Conservation (phyloP, 1,284 basidiomycete species). For the Microbotryum violaceum region DNA sequence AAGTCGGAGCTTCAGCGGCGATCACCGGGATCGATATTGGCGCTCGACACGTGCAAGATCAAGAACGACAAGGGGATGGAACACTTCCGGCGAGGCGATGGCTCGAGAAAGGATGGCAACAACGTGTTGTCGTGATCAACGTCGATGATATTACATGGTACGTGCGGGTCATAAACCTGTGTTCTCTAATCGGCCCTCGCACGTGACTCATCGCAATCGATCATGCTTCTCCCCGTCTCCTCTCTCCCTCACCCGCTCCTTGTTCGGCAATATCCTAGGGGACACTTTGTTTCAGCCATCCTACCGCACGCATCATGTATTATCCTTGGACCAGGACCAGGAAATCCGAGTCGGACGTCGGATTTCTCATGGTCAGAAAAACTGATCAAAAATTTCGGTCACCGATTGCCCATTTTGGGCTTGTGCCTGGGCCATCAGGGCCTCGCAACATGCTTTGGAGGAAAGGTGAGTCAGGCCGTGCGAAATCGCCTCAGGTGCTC, state of each 20-base stretch:
- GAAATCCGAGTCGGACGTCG: conserved; percentile 56
- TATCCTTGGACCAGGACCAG: conserved; percentile 70
- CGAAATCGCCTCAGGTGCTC: conserved; percentile 7
- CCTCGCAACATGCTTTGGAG: conserved; percentile 70
- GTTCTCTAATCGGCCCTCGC: no score
- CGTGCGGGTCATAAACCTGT: neutral
- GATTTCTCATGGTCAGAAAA: conserved; percentile 62
- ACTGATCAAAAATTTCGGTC: conserved; percentile 56
- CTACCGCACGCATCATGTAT: conserved; percentile 59
- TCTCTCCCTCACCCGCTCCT: neutral
- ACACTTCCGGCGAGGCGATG: conserved; percentile 50
- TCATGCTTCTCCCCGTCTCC: no score
- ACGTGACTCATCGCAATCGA: no score
- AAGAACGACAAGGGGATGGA: neutral
- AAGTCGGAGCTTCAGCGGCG: neutral
- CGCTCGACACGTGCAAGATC: neutral
- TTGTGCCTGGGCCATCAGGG: conserved; percentile 92
- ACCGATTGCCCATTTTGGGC: conserved; percentile 64
- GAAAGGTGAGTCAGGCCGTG: conserved; percentile 46
- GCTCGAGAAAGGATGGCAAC: conserved; percentile 13
- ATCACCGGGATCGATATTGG: neutral
- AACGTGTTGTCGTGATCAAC: conserved; percentile 57
- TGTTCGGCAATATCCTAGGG: conserved; percentile 6
- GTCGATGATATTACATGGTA: conserved; percentile 55
- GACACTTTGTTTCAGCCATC: conserved; percentile 47